A percentile compares a stretch with the other conserved stretches of the same genome.
phyloP scores from a whole-genome alignment of 371 early-diverging fungal genomes.

The Mortierella sp. region DNA sequence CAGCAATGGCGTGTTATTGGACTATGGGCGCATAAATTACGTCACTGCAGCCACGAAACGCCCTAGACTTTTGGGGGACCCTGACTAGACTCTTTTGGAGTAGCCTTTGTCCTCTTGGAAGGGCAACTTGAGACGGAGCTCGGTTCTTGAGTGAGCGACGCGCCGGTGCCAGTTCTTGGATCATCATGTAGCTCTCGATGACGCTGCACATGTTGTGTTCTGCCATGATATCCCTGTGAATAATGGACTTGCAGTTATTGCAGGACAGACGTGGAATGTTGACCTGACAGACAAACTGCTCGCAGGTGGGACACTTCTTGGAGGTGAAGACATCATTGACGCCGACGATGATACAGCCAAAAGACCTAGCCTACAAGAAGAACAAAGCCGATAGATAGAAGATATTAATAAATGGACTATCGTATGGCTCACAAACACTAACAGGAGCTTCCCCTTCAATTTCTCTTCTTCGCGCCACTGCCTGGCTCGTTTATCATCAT shows the following conservation, averaged over 20 bases:
- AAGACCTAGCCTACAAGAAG: background rate
- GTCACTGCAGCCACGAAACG: no score
- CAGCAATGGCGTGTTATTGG: no score
- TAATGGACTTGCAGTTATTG: background rate
- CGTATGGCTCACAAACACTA: background rate
- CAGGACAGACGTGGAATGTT: conserved; percentile 13
- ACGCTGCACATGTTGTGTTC: conserved; percentile 12
- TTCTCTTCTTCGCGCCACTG: no score
- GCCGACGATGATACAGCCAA: conserved; percentile 30
- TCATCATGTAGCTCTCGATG: background rate
- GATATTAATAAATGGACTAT: background rate
- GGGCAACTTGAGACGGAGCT: background rate
- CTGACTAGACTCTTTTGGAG: no score
- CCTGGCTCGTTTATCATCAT: no score
- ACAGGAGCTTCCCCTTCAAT: no score
- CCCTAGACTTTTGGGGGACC: no score
- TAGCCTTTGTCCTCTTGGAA: background rate
- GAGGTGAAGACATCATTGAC: conserved; percentile 34
- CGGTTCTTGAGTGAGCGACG: background rate
- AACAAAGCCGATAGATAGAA: background rate
- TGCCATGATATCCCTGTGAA: conserved; percentile 24
- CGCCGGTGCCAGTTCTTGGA: background rate
- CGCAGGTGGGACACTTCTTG: conserved; percentile 28
- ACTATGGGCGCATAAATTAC: no score
- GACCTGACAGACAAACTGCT: conserved; percentile 20